These are phyloP conservation scores for Fraxinus americana DNA, from an alignment of 257 asterid genomes.

Conservation along the genomic window DNA sequence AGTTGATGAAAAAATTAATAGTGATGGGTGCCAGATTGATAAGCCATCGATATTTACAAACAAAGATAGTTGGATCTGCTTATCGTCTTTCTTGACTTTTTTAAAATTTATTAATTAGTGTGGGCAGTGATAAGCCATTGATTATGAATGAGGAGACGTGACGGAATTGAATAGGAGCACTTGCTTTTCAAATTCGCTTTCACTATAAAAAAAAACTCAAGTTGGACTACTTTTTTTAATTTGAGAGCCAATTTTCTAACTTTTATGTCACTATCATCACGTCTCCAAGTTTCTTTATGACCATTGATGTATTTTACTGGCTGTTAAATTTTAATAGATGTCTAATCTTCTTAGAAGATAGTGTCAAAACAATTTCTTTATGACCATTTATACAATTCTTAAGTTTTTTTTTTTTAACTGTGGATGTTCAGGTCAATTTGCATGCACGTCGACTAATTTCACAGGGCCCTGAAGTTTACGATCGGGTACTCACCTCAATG, in stretches of 20 bases:
- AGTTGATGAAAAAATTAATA: neutral
- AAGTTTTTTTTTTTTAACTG: too few relatives aligned
- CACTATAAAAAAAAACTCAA: constrained; percentile 16
- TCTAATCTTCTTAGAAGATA: too few relatives aligned
- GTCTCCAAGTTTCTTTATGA: neutral
- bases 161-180: constrained; percentile 33
- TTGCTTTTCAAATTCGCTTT: constrained; percentile 37
- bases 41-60: constrained; percentile 5
- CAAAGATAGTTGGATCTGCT: constrained; percentile 38
- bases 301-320: neutral
- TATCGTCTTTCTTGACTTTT: constrained; percentile 19
- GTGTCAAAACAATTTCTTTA: too few relatives aligned
- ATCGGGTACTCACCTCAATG: too few relatives aligned
- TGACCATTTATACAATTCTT: too few relatives aligned
- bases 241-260: neutral
- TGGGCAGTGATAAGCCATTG: constrained; percentile 19
- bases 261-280: neutral
- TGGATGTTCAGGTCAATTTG: too few relatives aligned
- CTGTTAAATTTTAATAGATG: too few relatives aligned
- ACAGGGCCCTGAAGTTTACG: too few relatives aligned
- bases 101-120: neutral
- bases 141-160: constrained; percentile 19
- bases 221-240: constrained; percentile 9
- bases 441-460: too few relatives aligned
- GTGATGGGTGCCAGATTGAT: constrained; percentile 42